phyloP scores from a whole-genome alignment of 352 stramenopile genomes.

The Thalassiosira exigua region DNA sequence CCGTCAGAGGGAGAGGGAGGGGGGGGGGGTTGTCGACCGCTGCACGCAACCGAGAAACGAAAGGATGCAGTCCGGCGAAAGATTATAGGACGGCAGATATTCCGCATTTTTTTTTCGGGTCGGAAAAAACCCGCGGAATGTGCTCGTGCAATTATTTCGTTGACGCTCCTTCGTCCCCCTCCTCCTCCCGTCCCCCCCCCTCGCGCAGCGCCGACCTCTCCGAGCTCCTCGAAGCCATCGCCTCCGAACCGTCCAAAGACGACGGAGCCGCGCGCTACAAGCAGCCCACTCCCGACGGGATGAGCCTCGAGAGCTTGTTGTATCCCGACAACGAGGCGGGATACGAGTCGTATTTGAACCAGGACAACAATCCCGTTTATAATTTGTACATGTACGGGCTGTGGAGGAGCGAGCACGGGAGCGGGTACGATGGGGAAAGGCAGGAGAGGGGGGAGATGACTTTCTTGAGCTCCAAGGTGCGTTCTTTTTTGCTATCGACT shows the following conservation, averaged over 20 bases:
- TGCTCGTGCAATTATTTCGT: no score
- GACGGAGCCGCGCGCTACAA: not conserved
- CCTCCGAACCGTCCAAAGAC: not conserved
- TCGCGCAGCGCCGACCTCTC: not conserved
- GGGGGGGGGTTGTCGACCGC: no score
- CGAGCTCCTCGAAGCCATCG: not conserved
- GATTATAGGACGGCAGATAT: no score
- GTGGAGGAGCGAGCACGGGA: slow-evolving; percentile 34
- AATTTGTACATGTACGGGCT: slow-evolving; percentile 51
- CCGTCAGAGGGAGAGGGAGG: no score
- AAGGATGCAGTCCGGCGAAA: no score
- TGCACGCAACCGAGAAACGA: no score
- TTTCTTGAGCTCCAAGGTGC: no score
- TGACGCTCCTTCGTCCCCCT: no score
- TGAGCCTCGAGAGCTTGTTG: slow-evolving; percentile 23
- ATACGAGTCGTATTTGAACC: slow-evolving; percentile 2
- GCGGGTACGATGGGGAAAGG: not conserved
- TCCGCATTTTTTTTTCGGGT: no score
- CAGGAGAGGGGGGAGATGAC: slow-evolving; percentile 32
- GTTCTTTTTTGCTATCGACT: no score
- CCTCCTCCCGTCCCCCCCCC: no score
- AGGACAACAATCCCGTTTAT: slow-evolving; percentile 48
- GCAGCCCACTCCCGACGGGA: slow-evolving; percentile 3
- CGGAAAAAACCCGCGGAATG: no score
- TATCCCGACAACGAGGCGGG: not conserved